Evolutionary conservation across 2,329 filamentous ascomycete species (phyloP).

Genomic region (Metarhizium brunneum): DNA sequence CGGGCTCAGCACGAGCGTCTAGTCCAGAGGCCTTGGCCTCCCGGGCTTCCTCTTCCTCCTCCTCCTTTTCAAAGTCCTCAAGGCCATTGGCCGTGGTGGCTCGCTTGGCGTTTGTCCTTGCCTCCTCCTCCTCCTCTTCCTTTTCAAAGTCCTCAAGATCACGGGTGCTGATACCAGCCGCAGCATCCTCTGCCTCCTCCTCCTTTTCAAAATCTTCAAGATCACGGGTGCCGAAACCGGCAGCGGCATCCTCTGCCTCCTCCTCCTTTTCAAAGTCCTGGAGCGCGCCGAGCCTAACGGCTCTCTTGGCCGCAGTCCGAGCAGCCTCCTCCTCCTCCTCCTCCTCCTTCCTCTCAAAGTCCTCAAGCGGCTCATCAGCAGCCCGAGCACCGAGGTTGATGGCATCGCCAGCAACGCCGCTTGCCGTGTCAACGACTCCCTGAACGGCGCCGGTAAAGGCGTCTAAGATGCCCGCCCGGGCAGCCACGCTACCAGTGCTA

Average conservation of each 20-base stretch:
- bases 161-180: background rate
- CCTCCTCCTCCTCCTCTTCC: constrained; percentile 1
- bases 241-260: background rate
- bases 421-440: background rate
- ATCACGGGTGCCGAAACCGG: background rate
- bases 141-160: background rate
- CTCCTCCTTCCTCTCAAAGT: too few relatives aligned
- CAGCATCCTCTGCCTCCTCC: background rate
- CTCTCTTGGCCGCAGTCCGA: background rate
- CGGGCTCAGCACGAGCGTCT: background rate
- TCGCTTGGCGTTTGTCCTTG: too few relatives aligned
- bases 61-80: background rate
- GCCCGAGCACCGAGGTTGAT: background rate
- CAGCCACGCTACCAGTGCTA: background rate
- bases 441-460: background rate
- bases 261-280: background rate
- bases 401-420: background rate
- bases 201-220: background rate
- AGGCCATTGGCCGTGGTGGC: background rate
- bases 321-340: too few relatives aligned
- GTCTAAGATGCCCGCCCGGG: background rate
- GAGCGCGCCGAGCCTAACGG: background rate
- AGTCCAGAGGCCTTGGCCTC: background rate
- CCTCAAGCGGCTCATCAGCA: too few relatives aligned
- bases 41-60: background rate